Conservation (phyloP, 2,329 filamentous ascomycete species). For the Geosmithia flava region DNA sequence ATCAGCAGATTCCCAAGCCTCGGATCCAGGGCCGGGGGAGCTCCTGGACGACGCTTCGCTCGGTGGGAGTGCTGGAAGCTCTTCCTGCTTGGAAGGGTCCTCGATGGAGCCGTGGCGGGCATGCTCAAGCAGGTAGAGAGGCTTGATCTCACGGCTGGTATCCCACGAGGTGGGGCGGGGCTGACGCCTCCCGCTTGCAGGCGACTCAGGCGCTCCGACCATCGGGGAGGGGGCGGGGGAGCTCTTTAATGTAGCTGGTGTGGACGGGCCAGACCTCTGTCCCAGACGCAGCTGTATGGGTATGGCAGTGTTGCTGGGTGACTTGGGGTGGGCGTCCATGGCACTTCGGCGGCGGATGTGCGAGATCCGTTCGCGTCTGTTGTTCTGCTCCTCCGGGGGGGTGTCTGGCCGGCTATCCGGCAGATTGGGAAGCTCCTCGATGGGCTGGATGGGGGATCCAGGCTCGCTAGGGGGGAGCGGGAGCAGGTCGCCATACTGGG, state of each 20-base stretch:
- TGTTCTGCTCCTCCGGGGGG: constrained; percentile 32
- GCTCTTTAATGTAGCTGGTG: constrained; percentile 22
- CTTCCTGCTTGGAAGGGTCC: constrained; percentile 14
- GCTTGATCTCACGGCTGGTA: constrained; percentile 59
- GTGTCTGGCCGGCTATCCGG: constrained; percentile 50
- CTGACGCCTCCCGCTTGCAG: constrained; percentile 17
- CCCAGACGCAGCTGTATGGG: constrained; percentile 43
- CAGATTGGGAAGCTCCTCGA: constrained; percentile 34
- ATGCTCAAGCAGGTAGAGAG: constrained; percentile 69
- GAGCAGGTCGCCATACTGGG: constrained; percentile 51
- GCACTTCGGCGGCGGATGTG: constrained; percentile 37
- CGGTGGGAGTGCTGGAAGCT: constrained; percentile 37
- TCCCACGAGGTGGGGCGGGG: constrained; percentile 50
- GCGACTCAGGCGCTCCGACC: constrained; percentile 9
- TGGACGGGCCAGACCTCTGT: constrained; percentile 29
- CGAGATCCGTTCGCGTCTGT: constrained; percentile 23
- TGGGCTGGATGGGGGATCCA: constrained; percentile 27
- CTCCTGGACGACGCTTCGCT: constrained; percentile 21
- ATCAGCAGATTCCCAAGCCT: constrained; percentile 11
- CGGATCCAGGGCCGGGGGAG: constrained; percentile 10
- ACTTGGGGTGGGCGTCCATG: constrained; percentile 33
- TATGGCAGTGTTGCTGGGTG: constrained; percentile 44
- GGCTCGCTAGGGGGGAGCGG: constrained; percentile 50
- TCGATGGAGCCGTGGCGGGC: constrained; percentile 25
- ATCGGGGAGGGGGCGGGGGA: constrained; percentile 24